A percentile compares a stretch with the other conserved stretches of the same genome.
These are phyloP conservation scores for Populus hybrid DNA, from an alignment of 441 rosid species.

Conservation along the genomic window DNA sequence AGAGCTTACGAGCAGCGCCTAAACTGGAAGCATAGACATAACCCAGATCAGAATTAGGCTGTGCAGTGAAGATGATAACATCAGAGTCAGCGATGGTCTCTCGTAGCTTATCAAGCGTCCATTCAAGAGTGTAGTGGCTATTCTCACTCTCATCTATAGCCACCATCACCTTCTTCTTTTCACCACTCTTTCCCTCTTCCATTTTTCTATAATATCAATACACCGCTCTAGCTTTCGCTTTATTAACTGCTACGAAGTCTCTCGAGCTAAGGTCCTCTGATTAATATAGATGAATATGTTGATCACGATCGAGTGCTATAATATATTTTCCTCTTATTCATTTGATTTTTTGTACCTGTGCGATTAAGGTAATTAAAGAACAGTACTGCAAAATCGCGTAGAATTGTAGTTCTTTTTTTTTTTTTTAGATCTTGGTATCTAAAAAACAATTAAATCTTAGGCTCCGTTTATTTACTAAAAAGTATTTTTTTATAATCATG, in stretches of 20 bases:
- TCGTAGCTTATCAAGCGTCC: constrained; percentile 47
- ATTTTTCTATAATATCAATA: not conserved
- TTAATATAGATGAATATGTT: too few species aligned
- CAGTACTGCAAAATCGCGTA: too few species aligned
- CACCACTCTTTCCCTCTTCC: constrained; percentile 12
- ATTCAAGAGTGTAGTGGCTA: constrained; percentile 52
- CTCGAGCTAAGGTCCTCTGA: not conserved
- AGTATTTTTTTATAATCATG: too few species aligned
- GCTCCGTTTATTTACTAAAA: too few species aligned
- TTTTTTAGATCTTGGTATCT: too few species aligned
- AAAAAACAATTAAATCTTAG: too few species aligned
- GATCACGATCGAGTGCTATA: too few species aligned
- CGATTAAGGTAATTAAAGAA: not conserved
- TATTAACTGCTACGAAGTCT: not conserved
- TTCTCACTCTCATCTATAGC: constrained; percentile 66
- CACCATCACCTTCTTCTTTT: constrained; percentile 62
- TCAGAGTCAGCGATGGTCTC: constrained; percentile 34
- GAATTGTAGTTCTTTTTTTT: not conserved
- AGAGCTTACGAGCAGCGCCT: constrained; percentile 49
- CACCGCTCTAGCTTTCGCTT: not conserved
- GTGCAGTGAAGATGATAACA: constrained; percentile 54
- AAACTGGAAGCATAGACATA: constrained; percentile 48
- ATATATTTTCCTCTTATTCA: too few species aligned
- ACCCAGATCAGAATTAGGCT: constrained; percentile 33
- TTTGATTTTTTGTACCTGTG: too few species aligned